Base-by-base conservation (phyloP, 1,139 yeast species). In the Blastobotrys apis region DNA sequence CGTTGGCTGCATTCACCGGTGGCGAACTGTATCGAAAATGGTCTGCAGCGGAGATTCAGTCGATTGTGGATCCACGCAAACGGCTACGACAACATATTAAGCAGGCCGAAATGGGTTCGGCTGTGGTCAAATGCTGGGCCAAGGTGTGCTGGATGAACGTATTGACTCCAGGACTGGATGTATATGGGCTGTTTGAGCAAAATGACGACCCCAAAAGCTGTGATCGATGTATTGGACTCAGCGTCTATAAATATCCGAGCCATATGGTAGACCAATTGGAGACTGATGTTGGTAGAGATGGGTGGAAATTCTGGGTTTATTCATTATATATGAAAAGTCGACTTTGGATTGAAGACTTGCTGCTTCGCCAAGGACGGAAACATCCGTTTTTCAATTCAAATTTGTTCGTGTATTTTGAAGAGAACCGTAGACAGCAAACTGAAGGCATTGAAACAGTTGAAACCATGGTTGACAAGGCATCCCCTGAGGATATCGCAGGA, bases 221-320 rank as follows among this genome's bases (percentile, higher is more conserved):
- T n/a, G 44, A 39, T 6, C 33, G 42, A 9, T n/a, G 35, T 8
- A 39, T 45, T 9, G 48, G 43, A 8, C 15, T 34, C 10, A 17
- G 43, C 2, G 17, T 19, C 12, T 41, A 43, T 42, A 33, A 20
- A 19, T 41, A 41, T 16, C 48, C 48, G 10, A n/a, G 29, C 10
- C 27, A 41, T 31, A 37, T 45, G 45, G 8, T 10, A 4, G 21
- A 17, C 9, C 27, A 45, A 8, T 9, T 41, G 26, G 33, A 33
- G 8, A 21, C 30, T 13, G 37, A 33, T 3, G 15, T 33, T 19
- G 42, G 42, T 1, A 32, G 44, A 21, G 26, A 21, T 8, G 44
- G 44, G 12, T 22, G 33, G 15, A 16, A 16, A n/a, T 37, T 38
- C 39, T 23, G 33, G 37, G 4, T 13, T 9, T 29, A 12, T 10